Conservation (phyloP, 129 eudicot species). For the Artemisia annua region DNA sequence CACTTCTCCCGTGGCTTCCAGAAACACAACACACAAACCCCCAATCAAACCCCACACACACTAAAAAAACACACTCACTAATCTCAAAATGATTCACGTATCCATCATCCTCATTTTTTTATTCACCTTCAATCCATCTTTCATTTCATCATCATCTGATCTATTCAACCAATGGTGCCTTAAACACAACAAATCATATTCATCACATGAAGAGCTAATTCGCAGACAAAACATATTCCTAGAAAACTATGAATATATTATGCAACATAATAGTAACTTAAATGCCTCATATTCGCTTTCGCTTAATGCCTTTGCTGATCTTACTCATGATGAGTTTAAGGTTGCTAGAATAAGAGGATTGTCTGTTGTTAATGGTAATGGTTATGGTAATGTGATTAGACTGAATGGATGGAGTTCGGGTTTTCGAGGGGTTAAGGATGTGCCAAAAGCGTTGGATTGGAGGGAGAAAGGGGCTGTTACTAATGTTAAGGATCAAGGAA, state of each 20-base stretch:
- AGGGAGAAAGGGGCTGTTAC: constrained; percentile 92
- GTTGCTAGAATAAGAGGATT: constrained; percentile 58
- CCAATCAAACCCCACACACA: no score
- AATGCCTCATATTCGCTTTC: constrained; percentile 58
- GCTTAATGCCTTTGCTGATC: constrained; percentile 90
- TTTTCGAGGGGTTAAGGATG: constrained; percentile 9
- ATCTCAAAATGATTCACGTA: no score
- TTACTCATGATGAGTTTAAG: constrained; percentile 83
- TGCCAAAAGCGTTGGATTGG: constrained; percentile 81
- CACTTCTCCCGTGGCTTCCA: no score
- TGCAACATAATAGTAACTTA: constrained; percentile 42
- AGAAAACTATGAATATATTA: constrained; percentile 61
- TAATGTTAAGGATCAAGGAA: constrained; percentile 85
- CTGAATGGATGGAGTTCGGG: constrained; percentile 39
- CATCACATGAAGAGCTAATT: no score
- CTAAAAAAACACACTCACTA: no score
- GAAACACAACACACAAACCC: no score
- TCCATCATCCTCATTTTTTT: no score
- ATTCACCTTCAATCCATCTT: no score
- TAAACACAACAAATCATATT: no score
- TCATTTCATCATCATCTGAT: no score
- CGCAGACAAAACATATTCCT: no score
- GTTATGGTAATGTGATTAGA: constrained; percentile 45
- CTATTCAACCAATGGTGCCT: no score
- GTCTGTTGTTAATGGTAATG: constrained; percentile 15